A percentile compares a stretch with the other conserved stretches of the same genome.
Conservation (phyloP, 164 flowering plant genomes). For the Umbellularia californica region DNA sequence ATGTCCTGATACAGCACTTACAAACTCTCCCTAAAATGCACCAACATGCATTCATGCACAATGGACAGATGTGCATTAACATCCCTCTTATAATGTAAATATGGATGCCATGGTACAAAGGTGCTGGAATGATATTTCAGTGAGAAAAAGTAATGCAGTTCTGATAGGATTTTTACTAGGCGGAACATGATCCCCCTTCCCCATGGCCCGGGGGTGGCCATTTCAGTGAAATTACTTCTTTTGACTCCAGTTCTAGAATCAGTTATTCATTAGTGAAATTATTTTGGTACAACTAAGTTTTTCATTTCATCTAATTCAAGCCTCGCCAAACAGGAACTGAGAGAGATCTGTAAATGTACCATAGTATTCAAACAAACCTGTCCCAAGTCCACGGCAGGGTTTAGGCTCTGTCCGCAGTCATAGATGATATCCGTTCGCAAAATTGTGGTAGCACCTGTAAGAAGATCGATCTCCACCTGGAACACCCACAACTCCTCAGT, state of each 20-base stretch:
- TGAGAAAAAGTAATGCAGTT: too few relatives aligned
- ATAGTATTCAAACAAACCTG: conserved; percentile 43
- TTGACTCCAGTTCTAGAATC: too few relatives aligned
- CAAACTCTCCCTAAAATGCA: not conserved
- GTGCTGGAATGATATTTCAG: not conserved
- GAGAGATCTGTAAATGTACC: not conserved
- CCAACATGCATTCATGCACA: not conserved
- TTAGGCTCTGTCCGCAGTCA: conserved; percentile 92
- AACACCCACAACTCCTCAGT: not conserved
- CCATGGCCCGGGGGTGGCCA: too few relatives aligned
- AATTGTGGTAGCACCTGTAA: conserved; percentile 76
- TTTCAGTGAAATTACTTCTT: too few relatives aligned
- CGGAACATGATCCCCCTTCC: too few relatives aligned
- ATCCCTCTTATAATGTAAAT: not conserved
- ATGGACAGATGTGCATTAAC: not conserved
- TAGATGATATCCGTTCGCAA: conserved; percentile 71
- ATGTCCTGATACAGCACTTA: not conserved
- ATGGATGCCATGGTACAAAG: not conserved
- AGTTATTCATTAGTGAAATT: too few relatives aligned
- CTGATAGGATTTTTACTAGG: too few relatives aligned
- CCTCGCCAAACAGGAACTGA: too few relatives aligned
- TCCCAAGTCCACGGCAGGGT: conserved; percentile 93
- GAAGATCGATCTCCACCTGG: conserved; percentile 84
- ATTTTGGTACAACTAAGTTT: too few relatives aligned
- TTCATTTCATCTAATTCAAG: too few relatives aligned